Percentiles rank a stretch among this genome's conserved stretches.
Conservation (phyloP, 495 filamentous ascomycete species). For the Xylaria longipes region DNA sequence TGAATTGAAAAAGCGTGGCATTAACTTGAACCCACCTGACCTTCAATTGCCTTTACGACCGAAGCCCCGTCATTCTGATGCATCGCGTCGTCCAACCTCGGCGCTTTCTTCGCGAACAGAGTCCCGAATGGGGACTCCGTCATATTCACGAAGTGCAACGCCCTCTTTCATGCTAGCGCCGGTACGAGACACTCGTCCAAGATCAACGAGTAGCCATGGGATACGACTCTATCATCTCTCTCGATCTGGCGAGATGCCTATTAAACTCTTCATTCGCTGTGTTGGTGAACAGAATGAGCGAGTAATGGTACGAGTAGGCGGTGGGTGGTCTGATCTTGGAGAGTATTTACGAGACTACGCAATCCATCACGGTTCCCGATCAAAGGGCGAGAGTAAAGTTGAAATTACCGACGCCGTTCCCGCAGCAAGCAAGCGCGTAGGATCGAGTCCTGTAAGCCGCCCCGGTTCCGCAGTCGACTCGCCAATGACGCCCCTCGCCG, state of each 20-base stretch:
- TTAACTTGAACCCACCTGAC: slow-evolving; percentile 57
- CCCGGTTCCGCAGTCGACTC: slow-evolving; percentile 46
- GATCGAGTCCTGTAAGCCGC: slow-evolving; percentile 52
- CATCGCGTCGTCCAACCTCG: slow-evolving; percentile 49
- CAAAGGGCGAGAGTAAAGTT: slow-evolving; percentile 55
- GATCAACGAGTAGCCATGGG: slow-evolving; percentile 61
- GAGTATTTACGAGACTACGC: slow-evolving; percentile 96
- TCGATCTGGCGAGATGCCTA: slow-evolving; percentile 80
- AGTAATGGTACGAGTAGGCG: slow-evolving; percentile 96
- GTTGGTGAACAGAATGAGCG: slow-evolving; percentile 90
- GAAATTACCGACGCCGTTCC: slow-evolving; percentile 65
- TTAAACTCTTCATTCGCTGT: slow-evolving; percentile 90
- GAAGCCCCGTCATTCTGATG: slow-evolving; percentile 43
- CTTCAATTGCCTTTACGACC: slow-evolving; percentile 50
- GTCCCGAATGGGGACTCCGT: slow-evolving; percentile 32
- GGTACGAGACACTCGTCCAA: slow-evolving; percentile 49
- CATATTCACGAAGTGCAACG: slow-evolving; percentile 60
- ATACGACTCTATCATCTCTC: slow-evolving; percentile 93
- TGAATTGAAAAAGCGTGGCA: slow-evolving; percentile 64
- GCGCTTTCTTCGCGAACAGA: slow-evolving; percentile 49
- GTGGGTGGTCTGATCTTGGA: slow-evolving; percentile 93
- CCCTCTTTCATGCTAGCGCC: slow-evolving; percentile 76
- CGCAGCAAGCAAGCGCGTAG: slow-evolving; percentile 29
- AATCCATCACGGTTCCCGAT: slow-evolving; percentile 77
- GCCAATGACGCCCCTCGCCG: slow-evolving; percentile 48